phyloP scores from a whole-genome alignment of 176 grass and related monocot species.

The Coix lacrymajobi region DNA sequence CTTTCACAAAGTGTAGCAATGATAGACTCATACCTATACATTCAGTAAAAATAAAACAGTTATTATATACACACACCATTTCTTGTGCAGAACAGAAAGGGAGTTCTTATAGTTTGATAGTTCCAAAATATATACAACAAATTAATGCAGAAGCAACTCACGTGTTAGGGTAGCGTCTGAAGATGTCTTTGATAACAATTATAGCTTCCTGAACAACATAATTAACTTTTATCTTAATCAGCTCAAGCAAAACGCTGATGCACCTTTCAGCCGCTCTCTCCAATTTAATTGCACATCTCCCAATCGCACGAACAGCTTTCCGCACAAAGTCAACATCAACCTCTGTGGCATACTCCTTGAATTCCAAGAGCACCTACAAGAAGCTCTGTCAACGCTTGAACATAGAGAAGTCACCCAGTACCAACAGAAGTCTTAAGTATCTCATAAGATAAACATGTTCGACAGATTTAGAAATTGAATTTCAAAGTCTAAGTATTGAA shows the following conservation, averaged over 20 bases:
- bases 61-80: conserved; percentile 7
- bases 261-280: conserved; percentile 96
- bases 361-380: conserved; percentile 85
- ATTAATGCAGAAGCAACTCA: conserved; percentile 46
- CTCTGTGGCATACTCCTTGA: conserved; percentile 99
- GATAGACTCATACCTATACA: conserved; percentile 89
- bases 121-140: conserved; percentile 15
- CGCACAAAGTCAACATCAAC: conserved; percentile 99
- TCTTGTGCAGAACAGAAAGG: neutral
- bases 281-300: conserved; percentile 96
- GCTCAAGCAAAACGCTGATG: conserved; percentile 95
- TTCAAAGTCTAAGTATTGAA: neutral
- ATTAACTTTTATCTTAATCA: conserved; percentile 99
- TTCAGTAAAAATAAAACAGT: conserved; percentile 15
- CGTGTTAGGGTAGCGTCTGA: conserved; percentile 99
- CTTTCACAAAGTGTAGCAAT: conserved; percentile 97
- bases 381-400: conserved; percentile 32
- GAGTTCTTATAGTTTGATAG: neutral
- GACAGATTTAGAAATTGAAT: conserved; percentile 1
- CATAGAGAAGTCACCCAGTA: neutral
- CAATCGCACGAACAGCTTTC: conserved; percentile 97
- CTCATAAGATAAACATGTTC: conserved; percentile 1
- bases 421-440: neutral
- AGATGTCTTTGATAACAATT: conserved; percentile 98
- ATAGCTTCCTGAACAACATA: conserved; percentile 99